Evolutionary conservation across 805 yeast genomes (phyloP).

Genomic region (Hanseniaspora jakobsenii): DNA sequence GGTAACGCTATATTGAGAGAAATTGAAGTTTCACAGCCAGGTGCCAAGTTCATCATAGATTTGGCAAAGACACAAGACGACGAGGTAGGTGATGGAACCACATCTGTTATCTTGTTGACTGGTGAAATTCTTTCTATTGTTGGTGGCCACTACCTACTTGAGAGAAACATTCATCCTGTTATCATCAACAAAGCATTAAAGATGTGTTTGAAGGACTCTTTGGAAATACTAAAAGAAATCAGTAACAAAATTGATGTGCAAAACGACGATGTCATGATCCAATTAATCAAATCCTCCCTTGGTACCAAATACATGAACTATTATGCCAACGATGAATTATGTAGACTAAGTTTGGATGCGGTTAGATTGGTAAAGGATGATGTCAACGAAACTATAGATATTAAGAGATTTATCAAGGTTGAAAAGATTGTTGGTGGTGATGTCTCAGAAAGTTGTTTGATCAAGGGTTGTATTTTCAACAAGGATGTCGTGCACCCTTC

Average conservation of each 20-base stretch:
- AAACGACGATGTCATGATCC: conserved; percentile 77
- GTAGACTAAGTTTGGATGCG: conserved; percentile 73
- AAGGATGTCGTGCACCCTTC: conserved; percentile 98
- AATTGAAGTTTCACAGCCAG: conserved; percentile 96
- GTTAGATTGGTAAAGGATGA: conserved; percentile 59
- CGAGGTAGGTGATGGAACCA: conserved; percentile 98
- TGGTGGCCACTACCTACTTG: conserved; percentile 69
- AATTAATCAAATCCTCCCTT: conserved; percentile 77
- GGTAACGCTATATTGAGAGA: conserved; percentile 97
- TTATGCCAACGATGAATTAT: conserved; percentile 80
- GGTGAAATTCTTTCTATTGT: conserved; percentile 95
- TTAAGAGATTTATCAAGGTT: conserved; percentile 81
- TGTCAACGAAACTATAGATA: conserved; percentile 61
- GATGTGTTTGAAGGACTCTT: conserved; percentile 79
- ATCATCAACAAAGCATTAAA: conserved; percentile 89
- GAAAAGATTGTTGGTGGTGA: conserved; percentile 99
- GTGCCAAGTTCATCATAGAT: conserved; percentile 97
- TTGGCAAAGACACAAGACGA: conserved; percentile 94
- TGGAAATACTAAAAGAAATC: conserved; percentile 72
- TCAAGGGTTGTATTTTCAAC: conserved; percentile 85
- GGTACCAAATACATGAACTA: conserved; percentile 89
- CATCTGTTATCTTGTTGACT: conserved; percentile 90
- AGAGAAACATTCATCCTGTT: conserved; percentile 93
- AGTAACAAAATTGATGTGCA: conserved; percentile 72
- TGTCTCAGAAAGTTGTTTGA: conserved; percentile 60